These are phyloP conservation scores for Arbutus unedo DNA, from an alignment of 148 eudicot species.

Conservation along the genomic window DNA sequence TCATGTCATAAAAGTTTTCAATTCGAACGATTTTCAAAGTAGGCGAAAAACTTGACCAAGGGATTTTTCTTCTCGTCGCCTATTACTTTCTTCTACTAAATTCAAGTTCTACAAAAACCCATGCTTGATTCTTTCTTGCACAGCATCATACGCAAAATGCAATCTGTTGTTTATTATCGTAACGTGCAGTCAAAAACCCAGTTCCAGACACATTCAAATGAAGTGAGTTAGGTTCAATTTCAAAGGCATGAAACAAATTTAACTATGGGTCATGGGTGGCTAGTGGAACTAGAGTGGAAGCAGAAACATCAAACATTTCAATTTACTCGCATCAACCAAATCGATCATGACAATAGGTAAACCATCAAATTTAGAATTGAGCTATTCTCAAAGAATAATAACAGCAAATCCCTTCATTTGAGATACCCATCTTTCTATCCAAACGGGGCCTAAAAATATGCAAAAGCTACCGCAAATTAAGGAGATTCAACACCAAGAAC, in stretches of 20 bases:
- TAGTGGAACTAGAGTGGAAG: neutral
- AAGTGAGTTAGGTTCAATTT: neutral
- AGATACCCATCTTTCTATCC: neutral
- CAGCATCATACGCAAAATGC: neutral
- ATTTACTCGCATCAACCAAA: neutral
- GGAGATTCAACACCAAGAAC: neutral
- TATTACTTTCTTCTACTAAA: neutral
- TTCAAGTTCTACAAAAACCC: neutral
- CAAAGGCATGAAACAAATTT: neutral
- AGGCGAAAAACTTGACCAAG: neutral
- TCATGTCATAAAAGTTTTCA: neutral
- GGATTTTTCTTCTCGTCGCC: neutral
- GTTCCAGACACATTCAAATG: neutral
- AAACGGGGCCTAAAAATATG: neutral
- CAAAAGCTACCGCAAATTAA: neutral
- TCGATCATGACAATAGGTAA: neutral
- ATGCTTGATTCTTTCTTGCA: neutral
- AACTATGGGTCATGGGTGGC: neutral
- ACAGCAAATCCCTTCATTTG: neutral
- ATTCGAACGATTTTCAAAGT: neutral
- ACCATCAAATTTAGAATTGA: neutral
- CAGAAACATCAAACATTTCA: neutral
- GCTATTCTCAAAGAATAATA: neutral
- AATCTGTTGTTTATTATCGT: neutral
- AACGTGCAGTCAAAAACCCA: conserved; percentile 10